Conservation (phyloP, 2,329 filamentous ascomycete species). For the Pseudocercospora fuligena region DNA sequence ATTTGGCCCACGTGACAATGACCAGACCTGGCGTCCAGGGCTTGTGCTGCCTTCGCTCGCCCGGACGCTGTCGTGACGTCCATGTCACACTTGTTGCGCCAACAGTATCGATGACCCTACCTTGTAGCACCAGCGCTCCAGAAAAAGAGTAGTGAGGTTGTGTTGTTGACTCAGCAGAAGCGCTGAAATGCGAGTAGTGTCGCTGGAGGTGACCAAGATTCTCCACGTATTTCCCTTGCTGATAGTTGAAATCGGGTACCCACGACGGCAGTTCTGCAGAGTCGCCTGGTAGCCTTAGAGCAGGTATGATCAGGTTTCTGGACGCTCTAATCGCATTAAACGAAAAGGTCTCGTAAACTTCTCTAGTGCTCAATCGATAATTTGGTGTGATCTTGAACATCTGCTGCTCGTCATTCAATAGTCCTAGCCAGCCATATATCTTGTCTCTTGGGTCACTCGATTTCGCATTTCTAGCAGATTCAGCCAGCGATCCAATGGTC, state of each 20-base stretch:
- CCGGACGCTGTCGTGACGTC: background rate
- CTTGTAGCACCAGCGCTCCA: background rate
- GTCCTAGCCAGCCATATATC: background rate
- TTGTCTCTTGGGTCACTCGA: background rate
- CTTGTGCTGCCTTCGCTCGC: background rate
- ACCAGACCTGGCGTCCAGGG: background rate
- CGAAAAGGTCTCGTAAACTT: background rate
- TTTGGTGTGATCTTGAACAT: background rate
- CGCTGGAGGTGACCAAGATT: background rate
- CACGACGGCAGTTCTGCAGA: background rate
- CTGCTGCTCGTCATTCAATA: background rate
- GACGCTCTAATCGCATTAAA: background rate
- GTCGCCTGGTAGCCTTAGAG: background rate
- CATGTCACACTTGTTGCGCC: background rate
- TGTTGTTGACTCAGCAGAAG: background rate
- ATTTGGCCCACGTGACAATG: background rate
- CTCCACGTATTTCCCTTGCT: background rate
- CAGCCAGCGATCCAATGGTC: background rate
- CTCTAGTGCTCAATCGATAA: background rate
- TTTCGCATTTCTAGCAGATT: background rate
- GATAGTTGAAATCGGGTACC: background rate
- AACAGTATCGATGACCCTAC: background rate
- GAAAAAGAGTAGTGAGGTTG: background rate
- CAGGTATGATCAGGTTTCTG: background rate
- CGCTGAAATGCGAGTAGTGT: background rate